Evolutionary conservation across 179 eudicot species (phyloP).

Genomic region (Patellifolia procumbens): DNA sequence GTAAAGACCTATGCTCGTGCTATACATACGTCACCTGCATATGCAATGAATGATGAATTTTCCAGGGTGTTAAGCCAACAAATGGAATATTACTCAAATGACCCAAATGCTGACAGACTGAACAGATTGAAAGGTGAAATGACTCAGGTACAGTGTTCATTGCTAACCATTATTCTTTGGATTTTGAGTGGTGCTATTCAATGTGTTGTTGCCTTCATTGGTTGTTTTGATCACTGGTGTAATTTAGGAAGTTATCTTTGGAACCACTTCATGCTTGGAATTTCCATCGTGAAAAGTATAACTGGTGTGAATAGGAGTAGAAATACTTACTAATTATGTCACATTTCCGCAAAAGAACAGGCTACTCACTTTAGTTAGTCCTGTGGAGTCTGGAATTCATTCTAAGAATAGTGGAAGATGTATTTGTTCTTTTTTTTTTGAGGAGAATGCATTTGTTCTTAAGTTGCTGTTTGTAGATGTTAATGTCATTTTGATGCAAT

Average conservation of each 20-base stretch:
- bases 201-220: neutral
- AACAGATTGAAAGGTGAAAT: conserved; percentile 92
- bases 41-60: conserved; percentile 95
- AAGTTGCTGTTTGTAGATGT: neutral
- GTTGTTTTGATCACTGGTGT: neutral
- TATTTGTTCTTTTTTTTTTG: too few species aligned
- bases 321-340: neutral
- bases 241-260: neutral
- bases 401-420: neutral
- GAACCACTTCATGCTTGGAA: neutral
- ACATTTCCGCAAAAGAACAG: neutral
- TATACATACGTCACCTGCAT: conserved; percentile 72
- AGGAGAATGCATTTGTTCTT: too few species aligned
- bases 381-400: neutral
- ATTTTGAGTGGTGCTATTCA: neutral
- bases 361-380: neutral
- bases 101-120: conserved; percentile 86
- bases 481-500: conserved; percentile 2
- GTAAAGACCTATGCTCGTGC: conserved; percentile 83
- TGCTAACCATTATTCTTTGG: conserved; percentile 7
- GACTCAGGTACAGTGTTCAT: conserved; percentile 60
- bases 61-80: conserved; percentile 91
- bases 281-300: neutral
- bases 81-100: conserved; percentile 84
- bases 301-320: neutral